These are phyloP conservation scores for Dillenia suffruticosa DNA, from an alignment of 164 flowering plant species.

Conservation along the genomic window DNA sequence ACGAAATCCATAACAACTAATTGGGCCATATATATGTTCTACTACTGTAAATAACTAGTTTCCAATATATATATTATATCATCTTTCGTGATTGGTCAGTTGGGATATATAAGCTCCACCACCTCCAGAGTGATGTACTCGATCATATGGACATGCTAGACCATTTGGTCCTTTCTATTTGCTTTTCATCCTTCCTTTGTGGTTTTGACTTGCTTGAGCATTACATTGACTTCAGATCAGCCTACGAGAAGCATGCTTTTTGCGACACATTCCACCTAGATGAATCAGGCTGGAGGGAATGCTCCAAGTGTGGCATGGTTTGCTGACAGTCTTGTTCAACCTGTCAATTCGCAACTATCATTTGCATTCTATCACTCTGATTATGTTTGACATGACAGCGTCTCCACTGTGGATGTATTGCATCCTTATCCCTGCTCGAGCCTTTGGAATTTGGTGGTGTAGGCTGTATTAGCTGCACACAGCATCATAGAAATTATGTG, in stretches of 20 bases:
- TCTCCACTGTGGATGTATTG: constrained; percentile 69
- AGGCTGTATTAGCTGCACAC: constrained; percentile 42
- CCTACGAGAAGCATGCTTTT: constrained; percentile 44
- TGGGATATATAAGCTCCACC: too few species aligned
- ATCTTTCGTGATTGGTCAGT: too few species aligned
- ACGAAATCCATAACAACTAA: too few species aligned
- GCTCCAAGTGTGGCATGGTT: constrained; percentile 52
- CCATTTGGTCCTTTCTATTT: neutral
- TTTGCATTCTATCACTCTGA: neutral
- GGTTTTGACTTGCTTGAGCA: too few species aligned
- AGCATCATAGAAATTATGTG: constrained; percentile 15
- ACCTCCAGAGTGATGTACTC: too few species aligned
- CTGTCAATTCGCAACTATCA: too few species aligned
- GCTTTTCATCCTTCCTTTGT: constrained; percentile 1
- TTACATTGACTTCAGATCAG: constrained; percentile 28
- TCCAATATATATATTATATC: too few species aligned
- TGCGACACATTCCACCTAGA: constrained; percentile 58
- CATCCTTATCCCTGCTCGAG: constrained; percentile 37
- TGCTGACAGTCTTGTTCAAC: too few species aligned
- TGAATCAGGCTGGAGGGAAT: constrained; percentile 74
- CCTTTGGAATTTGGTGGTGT: constrained; percentile 58
- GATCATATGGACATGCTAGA: too few species aligned
- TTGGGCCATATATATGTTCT: too few species aligned
- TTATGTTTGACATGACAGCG: constrained; percentile 27
- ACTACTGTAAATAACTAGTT: too few species aligned